Evolutionary conservation across 768 basidiomycete species (phyloP), one percentile per base, ranked within the genome.

Genomic region (Chiua virens): DNA sequence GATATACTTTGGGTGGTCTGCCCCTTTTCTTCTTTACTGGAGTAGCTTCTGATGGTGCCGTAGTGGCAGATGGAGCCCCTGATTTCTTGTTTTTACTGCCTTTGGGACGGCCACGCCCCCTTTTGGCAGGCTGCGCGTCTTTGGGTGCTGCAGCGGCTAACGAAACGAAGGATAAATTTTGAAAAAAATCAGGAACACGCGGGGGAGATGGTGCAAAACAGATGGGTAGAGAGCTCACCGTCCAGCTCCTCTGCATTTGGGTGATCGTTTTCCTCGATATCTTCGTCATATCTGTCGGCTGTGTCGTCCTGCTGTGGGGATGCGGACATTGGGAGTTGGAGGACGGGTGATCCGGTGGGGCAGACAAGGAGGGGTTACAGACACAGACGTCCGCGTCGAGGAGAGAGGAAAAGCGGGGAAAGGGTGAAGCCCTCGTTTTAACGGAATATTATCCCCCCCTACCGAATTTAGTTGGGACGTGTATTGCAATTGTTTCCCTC

Each of bases 81-180:
- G 65, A 68, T 63, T 78, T 80, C 75, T 81, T 83, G 71, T 83
- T 83, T 75, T 89, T 94, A 71, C 88, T 90, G 61, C 92, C 92
- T 69, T 86, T 91, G 54, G 93, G 93, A 58, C 93, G 83, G 47
- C 93, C 93, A 42, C 93, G 81, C 63, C 89, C 84, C 62, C 92
- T 85, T 75, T 92, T 94, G 54, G 65, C 60, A 37, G 80, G 46
- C 49, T 63, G 66, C 20, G 71, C 60, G 52, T 70, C 62, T 59
- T 47, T 65, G 54, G 73, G 66, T 50, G 75, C 70, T 52, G 76
- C 64, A 54, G 73, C 68, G 64, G 73, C 75, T 73, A 63, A 52
- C 52, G 49, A 54, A 55, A 57, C 44, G n/a, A 53, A 9, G 60
- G 28, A 57, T 50, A 61, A 58, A 54, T 58, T 55, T 35, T 25